These are phyloP conservation scores for Dioscorea zingiberensis DNA, from an alignment of 106 monocot species.

Conservation along the genomic window DNA sequence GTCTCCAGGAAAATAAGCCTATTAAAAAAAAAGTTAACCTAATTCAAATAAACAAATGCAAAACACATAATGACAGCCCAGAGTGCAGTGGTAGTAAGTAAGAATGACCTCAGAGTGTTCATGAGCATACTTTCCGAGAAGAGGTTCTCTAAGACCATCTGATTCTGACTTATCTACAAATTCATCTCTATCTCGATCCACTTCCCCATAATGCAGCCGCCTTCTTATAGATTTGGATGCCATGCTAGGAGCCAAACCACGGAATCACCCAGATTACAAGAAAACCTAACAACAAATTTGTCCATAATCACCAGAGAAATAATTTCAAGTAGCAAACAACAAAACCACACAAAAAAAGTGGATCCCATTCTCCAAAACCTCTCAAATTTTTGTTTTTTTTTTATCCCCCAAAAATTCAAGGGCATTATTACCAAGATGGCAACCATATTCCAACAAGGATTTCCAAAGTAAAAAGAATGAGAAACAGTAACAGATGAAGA, in stretches of 20 bases:
- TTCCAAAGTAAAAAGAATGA: too few species aligned
- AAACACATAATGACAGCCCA: neutral
- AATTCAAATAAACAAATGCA: neutral
- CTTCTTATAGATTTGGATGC: slow-evolving; percentile 59
- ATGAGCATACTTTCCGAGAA: slow-evolving; percentile 44
- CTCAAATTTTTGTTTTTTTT: too few species aligned
- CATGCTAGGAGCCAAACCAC: slow-evolving; percentile 26
- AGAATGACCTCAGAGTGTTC: slow-evolving; percentile 36
- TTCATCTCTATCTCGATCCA: slow-evolving; percentile 70
- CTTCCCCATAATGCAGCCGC: slow-evolving; percentile 63
- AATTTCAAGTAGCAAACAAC: too few species aligned
- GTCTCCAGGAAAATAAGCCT: slow-evolving; percentile 31
- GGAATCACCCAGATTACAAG: too few species aligned
- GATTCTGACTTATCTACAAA: slow-evolving; percentile 21
- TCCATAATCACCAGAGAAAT: too few species aligned
- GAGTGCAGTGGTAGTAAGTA: neutral
- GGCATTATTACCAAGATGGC: too few species aligned
- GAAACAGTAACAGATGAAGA: too few species aligned
- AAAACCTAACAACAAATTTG: too few species aligned
- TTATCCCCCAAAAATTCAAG: too few species aligned
- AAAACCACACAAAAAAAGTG: too few species aligned
- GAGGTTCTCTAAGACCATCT: slow-evolving; percentile 67
- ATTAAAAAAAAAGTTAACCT: neutral
- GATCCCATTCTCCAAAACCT: too few species aligned
- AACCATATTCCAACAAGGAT: too few species aligned